phyloP scores from a whole-genome alignment of 2,329 filamentous ascomycete genomes.

The Chaetomiaceae sp. region DNA sequence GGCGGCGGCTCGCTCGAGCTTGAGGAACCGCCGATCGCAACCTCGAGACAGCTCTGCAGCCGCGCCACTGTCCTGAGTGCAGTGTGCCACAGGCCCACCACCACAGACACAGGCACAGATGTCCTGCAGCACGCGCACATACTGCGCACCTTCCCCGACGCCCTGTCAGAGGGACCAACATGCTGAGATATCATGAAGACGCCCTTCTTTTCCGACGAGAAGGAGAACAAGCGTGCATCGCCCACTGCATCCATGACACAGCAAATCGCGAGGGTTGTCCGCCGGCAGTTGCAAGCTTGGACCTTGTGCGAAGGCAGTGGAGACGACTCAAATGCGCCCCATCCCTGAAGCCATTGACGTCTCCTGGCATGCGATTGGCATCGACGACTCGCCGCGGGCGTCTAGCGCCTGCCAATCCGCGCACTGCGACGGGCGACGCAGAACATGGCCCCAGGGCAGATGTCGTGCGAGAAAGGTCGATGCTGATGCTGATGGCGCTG shows the following conservation, averaged over 20 bases:
- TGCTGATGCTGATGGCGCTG: not conserved
- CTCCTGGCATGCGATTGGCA: not conserved
- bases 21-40: not conserved
- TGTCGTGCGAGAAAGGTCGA: not conserved
- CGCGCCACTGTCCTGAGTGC: too few species aligned
- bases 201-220: too few species aligned
- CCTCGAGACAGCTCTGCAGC: not conserved
- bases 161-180: too few species aligned
- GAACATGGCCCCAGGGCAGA: not conserved
- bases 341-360: not conserved
- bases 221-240: too few species aligned
- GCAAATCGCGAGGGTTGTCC: too few species aligned
- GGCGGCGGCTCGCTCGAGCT: not conserved
- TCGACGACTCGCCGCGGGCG: too few species aligned
- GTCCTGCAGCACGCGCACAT: too few species aligned
- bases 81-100: too few species aligned
- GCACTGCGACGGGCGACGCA: not conserved
- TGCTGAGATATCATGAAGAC: too few species aligned
- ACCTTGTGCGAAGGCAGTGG: not conserved
- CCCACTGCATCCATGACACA: too few species aligned
- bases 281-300: not conserved
- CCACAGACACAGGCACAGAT: too few species aligned
- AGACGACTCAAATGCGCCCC: not conserved
- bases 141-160: too few species aligned
- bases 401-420: slow-evolving; percentile 4